Base-by-base conservation (phyloP, 2,329 filamentous ascomycete species). In the Hortaea werneckii region DNA sequence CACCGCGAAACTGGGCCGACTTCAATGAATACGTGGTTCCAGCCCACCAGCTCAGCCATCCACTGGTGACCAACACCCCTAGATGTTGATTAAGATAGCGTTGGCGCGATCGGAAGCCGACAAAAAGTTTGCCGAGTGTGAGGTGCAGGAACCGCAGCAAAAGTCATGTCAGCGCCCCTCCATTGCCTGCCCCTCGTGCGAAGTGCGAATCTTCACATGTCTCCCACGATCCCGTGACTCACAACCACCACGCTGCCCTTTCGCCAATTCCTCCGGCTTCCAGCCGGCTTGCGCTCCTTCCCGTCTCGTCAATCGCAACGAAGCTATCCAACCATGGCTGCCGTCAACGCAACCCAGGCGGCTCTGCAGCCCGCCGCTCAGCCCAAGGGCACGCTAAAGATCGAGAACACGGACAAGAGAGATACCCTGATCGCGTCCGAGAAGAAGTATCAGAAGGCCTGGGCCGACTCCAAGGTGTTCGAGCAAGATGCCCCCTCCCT, bases 391-490 rank as follows among this genome's bases (percentile, higher is more conserved):
- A 82, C 78, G 37, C 66, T 83, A 51, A 82, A 82, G 61, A 74
- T 83, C 52, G 79, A 83, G 67, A 58, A 86, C 78, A 94, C 88
- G 35, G 87, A 94, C 60, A 94, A 94, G 71, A 76, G 88, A 65
- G 87, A 94, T 61, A 78, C 82, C 42, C 74, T 94, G 55, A 82
- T 92, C 57, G 79, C 79, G 29, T 78, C 83, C 59, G 90, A 96
- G 72, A 94, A 92, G 72, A 88, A 88, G 64, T 95, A 94, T 69
- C 90, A 96, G 70, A 72, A 82, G 62, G 75, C 82, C 77, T 94
- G 87, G 87, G 78, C 83, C 60, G 74, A 85, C 48, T 73, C 79
- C 56, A 76, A 77, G 53, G 72, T 95, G 56, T 98, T 96, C 76
- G 77, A 95, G 67, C 77, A 82, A 58, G 74, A 96, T 67, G 88